These are phyloP conservation scores for Citropsis articulata DNA, from an alignment of 345 rosid species.

Conservation along the genomic window DNA sequence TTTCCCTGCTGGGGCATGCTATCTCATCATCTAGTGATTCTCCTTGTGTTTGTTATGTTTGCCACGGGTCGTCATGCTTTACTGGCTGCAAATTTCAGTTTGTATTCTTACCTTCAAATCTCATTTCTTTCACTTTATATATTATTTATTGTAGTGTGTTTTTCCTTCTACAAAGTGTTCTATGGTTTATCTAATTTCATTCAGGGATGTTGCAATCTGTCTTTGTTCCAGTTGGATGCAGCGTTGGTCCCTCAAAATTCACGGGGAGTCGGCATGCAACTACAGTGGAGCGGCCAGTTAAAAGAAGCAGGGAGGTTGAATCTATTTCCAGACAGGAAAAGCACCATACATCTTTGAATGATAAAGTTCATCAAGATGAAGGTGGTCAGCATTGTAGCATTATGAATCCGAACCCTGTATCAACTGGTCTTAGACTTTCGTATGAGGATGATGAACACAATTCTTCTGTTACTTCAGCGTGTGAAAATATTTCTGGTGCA, in stretches of 20 bases:
- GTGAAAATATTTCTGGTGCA: slow-evolving; percentile 40
- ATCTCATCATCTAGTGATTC: background rate
- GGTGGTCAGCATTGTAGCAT: slow-evolving; percentile 38
- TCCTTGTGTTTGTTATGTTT: background rate
- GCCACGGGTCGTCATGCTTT: background rate
- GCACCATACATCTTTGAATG: slow-evolving; percentile 36
- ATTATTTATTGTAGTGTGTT: background rate
- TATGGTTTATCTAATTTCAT: background rate
- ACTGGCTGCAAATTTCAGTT: background rate
- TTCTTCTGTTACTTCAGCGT: slow-evolving; percentile 56
- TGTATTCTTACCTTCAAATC: background rate
- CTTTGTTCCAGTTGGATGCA: slow-evolving; percentile 44
- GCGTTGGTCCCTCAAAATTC: slow-evolving; percentile 40
- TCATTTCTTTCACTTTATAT: background rate
- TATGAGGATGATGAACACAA: slow-evolving; percentile 70
- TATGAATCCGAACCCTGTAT: slow-evolving; percentile 54
- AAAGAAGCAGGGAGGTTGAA: slow-evolving; percentile 54
- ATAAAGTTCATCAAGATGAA: slow-evolving; percentile 40
- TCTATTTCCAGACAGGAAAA: slow-evolving; percentile 37
- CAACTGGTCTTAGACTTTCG: slow-evolving; percentile 68
- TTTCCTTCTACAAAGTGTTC: background rate
- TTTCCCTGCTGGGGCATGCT: background rate
- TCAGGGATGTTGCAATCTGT: slow-evolving; percentile 13
- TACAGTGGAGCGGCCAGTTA: slow-evolving; percentile 35
- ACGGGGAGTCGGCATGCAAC: slow-evolving; percentile 35